Conservation (phyloP, 228 moss, liverwort and hornwort species). For the Sphagnum fallax region DNA sequence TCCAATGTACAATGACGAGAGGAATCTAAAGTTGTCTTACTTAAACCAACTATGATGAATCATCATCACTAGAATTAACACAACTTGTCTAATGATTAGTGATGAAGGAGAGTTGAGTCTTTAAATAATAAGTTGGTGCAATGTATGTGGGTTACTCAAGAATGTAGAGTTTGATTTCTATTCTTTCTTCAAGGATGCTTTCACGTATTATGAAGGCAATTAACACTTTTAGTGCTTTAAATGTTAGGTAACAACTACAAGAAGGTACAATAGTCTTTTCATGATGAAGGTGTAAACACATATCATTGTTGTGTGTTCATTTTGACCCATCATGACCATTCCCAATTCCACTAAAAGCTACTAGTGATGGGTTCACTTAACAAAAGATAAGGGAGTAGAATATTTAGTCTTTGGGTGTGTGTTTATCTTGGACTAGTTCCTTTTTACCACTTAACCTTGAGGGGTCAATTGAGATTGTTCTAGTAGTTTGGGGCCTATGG, state of each 20-base stretch:
- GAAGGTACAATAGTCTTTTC: constrained; percentile 95
- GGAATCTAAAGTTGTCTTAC: too few relatives aligned
- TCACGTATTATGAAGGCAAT: constrained; percentile 79
- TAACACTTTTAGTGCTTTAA: constrained; percentile 57
- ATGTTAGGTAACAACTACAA: constrained; percentile 86
- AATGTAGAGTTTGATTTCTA: constrained; percentile 89
- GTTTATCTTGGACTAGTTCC: constrained; percentile 9
- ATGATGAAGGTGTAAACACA: constrained; percentile 41
- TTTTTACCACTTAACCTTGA: not conserved
- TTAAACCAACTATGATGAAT: too few relatives aligned
- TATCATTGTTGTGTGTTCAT: constrained; percentile 30
- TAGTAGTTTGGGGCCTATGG: constrained; percentile 1
- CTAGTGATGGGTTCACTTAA: constrained; percentile 2
- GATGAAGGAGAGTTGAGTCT: too few relatives aligned
- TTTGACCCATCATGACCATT: constrained; percentile 16
- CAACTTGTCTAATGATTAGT: too few relatives aligned
- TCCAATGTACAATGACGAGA: too few relatives aligned
- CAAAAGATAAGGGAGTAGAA: not conserved
- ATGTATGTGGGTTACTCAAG: constrained; percentile 7
- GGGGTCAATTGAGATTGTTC: not conserved
- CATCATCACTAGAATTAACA: too few relatives aligned
- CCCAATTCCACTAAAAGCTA: constrained; percentile 4
- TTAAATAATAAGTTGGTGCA: too few relatives aligned
- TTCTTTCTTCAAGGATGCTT: constrained; percentile 99
- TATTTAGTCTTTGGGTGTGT: constrained; percentile 12